Percentiles rank a stretch among this genome's conserved stretches.
phyloP scores from a whole-genome alignment of 2,329 filamentous ascomycete species.

The Aspergillus quadricinctus region DNA sequence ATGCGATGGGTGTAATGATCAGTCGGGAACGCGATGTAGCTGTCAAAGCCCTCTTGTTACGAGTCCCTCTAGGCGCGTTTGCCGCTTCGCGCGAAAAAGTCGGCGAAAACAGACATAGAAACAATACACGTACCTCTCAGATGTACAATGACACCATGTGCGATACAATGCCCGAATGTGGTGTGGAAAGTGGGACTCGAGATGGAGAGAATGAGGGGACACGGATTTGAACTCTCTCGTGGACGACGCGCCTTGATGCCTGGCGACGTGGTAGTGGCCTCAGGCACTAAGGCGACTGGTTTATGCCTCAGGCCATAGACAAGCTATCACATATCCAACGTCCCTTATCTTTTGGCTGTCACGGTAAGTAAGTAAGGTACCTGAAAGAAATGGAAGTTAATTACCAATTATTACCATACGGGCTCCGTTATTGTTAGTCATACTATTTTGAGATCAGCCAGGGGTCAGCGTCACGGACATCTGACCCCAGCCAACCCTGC shows the following conservation, averaged over 20 bases:
- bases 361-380: background rate
- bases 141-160: background rate
- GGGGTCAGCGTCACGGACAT: background rate
- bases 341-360: background rate
- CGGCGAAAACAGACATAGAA: background rate
- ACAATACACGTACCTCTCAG: background rate
- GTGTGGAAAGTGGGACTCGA: background rate
- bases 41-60: background rate
- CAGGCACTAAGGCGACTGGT: background rate
- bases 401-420: background rate
- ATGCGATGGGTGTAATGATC: background rate
- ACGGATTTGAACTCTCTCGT: background rate
- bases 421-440: background rate
- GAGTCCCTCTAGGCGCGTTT: background rate
- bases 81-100: background rate
- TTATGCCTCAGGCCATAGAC: slow-evolving; percentile 3
- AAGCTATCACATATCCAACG: too few species aligned
- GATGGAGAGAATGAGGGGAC: background rate
- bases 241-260: slow-evolving; percentile 19
- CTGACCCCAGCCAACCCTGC: slow-evolving; percentile 1
- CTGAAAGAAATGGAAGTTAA: background rate
- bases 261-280: slow-evolving; percentile 4
- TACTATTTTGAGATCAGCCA: background rate
- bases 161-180: background rate
- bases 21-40: background rate